A percentile compares a stretch with the other conserved stretches of the same genome.
phyloP scores from a whole-genome alignment of 257 asterid species.

The Eucommia ulmoides region DNA sequence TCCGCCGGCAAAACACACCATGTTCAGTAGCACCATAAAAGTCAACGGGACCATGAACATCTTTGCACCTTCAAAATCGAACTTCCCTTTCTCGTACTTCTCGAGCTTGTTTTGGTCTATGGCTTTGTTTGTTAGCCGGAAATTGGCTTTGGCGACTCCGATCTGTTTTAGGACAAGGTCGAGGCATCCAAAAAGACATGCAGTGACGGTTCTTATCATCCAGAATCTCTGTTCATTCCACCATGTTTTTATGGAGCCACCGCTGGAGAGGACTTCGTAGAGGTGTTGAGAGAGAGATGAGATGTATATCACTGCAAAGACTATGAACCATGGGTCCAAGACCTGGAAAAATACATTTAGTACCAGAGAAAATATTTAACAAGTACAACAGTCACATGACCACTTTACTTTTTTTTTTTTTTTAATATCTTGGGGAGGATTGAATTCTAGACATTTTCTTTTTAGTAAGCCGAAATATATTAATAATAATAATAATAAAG shows the following conservation, averaged over 20 bases:
- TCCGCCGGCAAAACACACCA: slow-evolving; percentile 48
- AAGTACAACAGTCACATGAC: too few species aligned
- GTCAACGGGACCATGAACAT: slow-evolving; percentile 65
- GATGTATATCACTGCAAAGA: slow-evolving; percentile 23
- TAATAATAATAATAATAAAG: too few species aligned
- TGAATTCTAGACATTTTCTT: too few species aligned
- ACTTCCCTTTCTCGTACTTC: slow-evolving; percentile 44
- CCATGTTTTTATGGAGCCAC: slow-evolving; percentile 30
- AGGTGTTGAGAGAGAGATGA: slow-evolving; percentile 33
- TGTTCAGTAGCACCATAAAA: slow-evolving; percentile 42
- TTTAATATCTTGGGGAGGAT: too few species aligned
- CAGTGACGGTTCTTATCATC: slow-evolving; percentile 40
- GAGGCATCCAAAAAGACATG: slow-evolving; percentile 47
- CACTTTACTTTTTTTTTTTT: too few species aligned
- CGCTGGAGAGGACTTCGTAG: slow-evolving; percentile 39
- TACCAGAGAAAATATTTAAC: too few species aligned
- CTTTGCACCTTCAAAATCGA: slow-evolving; percentile 55
- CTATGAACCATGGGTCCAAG: slow-evolving; percentile 40
- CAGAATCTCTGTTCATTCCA: slow-evolving; percentile 55
- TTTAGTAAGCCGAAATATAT: too few species aligned
- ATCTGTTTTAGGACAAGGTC: slow-evolving; percentile 26
- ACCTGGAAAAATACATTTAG: slow-evolving; percentile 16
- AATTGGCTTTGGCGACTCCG: slow-evolving; percentile 38
- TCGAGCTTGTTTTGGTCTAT: slow-evolving; percentile 45
- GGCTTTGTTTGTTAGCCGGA: slow-evolving; percentile 50